Conservation (phyloP, 768 basidiomycete species). For the Boletus reticulatus region DNA sequence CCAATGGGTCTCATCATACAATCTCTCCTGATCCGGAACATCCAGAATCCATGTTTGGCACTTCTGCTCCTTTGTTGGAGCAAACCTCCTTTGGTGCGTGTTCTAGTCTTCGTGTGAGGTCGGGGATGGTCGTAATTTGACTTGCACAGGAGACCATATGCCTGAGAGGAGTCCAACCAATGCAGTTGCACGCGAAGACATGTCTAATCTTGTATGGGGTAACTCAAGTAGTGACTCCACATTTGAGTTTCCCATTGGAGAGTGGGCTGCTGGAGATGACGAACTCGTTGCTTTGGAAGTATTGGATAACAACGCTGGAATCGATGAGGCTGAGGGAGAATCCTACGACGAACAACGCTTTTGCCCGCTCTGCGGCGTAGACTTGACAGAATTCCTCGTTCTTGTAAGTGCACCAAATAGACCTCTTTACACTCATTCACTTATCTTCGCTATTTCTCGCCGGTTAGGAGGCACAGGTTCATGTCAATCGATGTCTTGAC, state of each 20-base stretch:
- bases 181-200: not conserved
- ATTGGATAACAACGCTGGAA: constrained; percentile 19
- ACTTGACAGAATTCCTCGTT: constrained; percentile 6
- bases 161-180: not conserved
- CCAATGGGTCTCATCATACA: not conserved
- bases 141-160: not conserved
- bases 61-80: constrained; percentile 16
- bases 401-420: constrained; percentile 29
- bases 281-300: constrained; percentile 43
- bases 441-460: constrained; percentile 4
- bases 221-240: not conserved
- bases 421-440: not conserved
- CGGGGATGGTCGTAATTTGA: not conserved
- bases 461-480: constrained; percentile 45
- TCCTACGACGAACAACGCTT: not conserved
- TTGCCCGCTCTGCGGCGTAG: constrained; percentile 28
- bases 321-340: constrained; percentile 25
- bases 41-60: constrained; percentile 16
- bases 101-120: not conserved
- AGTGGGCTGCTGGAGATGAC: constrained; percentile 77
- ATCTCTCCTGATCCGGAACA: not conserved
- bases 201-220: not conserved
- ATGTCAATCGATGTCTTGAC: constrained; percentile 61
- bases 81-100: constrained; percentile 11
- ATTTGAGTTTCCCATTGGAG: constrained; percentile 36